Percentiles rank a stretch among this genome's conserved stretches.
These are phyloP conservation scores for Capsella rubella DNA, from an alignment of 441 rosid species.

Conservation along the genomic window DNA sequence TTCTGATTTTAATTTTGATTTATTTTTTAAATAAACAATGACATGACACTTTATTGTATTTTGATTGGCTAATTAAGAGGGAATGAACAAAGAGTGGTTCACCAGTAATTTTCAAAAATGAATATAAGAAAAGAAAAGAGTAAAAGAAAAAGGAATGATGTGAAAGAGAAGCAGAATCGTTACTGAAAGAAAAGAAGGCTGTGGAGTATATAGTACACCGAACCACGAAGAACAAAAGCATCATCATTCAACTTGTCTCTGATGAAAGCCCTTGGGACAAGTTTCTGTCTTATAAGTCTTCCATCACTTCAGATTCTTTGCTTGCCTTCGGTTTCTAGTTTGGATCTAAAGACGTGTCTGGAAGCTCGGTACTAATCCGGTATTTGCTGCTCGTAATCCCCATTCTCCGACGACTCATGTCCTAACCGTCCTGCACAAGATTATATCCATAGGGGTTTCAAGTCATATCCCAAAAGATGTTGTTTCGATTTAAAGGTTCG, in stretches of 20 bases:
- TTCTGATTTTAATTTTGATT: too few species aligned
- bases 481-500: constrained; percentile 1
- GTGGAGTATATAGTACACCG: constrained; percentile 39
- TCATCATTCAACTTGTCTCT: constrained; percentile 38
- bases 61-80: too few species aligned
- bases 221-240: constrained; percentile 40
- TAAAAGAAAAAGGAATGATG: constrained; percentile 26
- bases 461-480: not conserved
- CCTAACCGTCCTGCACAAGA: constrained; percentile 63
- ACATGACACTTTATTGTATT: too few species aligned
- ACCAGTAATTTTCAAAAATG: not conserved
- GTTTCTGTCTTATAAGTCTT: constrained; percentile 21
- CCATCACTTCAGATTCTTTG: constrained; percentile 37
- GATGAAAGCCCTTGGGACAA: constrained; percentile 26
- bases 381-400: constrained; percentile 61
- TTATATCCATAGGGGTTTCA: constrained; percentile 3
- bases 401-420: constrained; percentile 68
- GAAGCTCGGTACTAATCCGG: constrained; percentile 51
- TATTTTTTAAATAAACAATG: too few species aligned
- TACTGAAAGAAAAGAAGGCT: constrained; percentile 21
- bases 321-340: constrained; percentile 33
- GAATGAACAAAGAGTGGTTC: not conserved
- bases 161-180: constrained; percentile 38
- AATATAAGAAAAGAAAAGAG: constrained; percentile 20
- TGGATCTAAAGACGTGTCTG: constrained; percentile 38